Base-by-base conservation (phyloP, 805 yeast species). In the Tetrapisispora iriomotensis region DNA sequence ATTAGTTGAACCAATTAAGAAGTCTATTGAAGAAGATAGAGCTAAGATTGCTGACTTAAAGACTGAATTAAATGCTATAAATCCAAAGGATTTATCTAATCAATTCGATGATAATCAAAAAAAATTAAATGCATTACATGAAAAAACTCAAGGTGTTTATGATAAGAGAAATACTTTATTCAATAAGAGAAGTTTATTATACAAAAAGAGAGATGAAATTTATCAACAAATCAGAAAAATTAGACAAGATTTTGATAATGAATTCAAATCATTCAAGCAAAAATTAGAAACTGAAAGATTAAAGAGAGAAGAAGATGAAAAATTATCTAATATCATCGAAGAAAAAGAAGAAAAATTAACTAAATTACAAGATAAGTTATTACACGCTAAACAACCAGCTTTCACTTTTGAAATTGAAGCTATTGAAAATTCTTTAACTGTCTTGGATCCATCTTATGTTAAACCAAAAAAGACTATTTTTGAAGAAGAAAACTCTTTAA, bases 351-450 rank as follows among this genome's bases (percentile, higher is more conserved):
- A 65, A 48, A 70, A 70, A 54, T 67, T 72, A 59, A 71, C 71
- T 64, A 77, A 71, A 52, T 82, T 80, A 41, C 85, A 84, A 51
- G 70, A 74, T 55, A 76, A 75, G 54, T 75, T 83, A 67, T 72
- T 77, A 38, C 82, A 77, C 46, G 87, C 87, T 34, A 58, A 60
- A 36, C 75, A 82, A 21, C 95, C 97, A 22, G 97, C 96, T 21
- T 88, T 82, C 65, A 75, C 80, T 43, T 66, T 66, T 33, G 95
- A 92, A 65, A 80, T 90, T 53, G 71, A 71, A 48, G 68, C 80
- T 46, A 82, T 92, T 54, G 84, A 87, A 62, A 67, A 72, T 40
- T 70, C 87, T 58, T 70, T 88, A 58, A 56, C 66, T 27, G 75
- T 75, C 63, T 84, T 92, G 51, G 95, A 87, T 57, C 92, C 94